Evolutionary conservation across 2,329 filamentous ascomycete genomes (phyloP).

Genomic region (Neonectria punicea): DNA sequence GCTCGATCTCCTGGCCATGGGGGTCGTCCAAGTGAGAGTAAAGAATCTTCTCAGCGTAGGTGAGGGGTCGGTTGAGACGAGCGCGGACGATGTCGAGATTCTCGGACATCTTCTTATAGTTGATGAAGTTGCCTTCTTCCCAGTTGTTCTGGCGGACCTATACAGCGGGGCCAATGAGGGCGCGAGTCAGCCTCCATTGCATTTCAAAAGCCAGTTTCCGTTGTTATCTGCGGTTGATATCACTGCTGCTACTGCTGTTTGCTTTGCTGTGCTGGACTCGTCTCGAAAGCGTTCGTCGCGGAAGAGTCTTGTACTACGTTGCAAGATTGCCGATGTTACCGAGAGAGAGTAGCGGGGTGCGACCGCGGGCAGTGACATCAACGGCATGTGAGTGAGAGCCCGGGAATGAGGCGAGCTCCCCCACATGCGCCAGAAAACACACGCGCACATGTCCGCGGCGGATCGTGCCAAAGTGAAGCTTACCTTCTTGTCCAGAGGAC

Average conservation of each 20-base stretch:
- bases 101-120: constrained; percentile 99
- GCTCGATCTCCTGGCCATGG: constrained; percentile 94
- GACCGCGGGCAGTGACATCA: constrained; percentile 9
- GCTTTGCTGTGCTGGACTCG: background rate
- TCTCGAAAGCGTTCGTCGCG: background rate
- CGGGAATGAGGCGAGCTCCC: background rate
- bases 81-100: constrained; percentile 91
- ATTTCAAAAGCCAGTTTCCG: background rate
- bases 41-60: constrained; percentile 97
- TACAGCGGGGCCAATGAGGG: constrained; percentile 12
- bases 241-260: background rate
- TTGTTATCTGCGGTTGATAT: background rate
- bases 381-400: background rate
- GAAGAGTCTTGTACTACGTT: background rate
- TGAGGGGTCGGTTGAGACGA: constrained; percentile 91
- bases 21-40: constrained; percentile 99
- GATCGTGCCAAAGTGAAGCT: constrained; percentile 34
- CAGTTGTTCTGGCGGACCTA: constrained; percentile 94
- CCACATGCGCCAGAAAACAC: background rate
- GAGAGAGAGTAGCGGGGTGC: background rate
- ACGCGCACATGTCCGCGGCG: background rate
- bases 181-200: constrained; percentile 28
- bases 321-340: background rate
- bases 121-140: constrained; percentile 97
- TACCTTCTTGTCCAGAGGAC: constrained; percentile 90